Percentiles rank a stretch among this genome's conserved stretches.
phyloP scores from a whole-genome alignment of 768 basidiomycete genomes.

The Mycena olivaceomarginata region DNA sequence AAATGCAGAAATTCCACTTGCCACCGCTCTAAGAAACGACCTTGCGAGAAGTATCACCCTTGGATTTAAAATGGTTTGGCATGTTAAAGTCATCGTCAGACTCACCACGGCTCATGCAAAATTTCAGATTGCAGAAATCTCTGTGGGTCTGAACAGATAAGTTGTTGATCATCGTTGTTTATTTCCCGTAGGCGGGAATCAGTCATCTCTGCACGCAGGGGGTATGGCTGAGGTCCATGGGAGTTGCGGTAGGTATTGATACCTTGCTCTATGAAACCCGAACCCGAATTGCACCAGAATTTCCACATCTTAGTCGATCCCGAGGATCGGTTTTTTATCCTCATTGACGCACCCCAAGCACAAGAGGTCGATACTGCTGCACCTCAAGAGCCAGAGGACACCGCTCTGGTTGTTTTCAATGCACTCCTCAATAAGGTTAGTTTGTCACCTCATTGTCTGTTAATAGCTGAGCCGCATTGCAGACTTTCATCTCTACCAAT shows the following conservation, averaged over 20 bases:
- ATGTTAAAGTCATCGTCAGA: neutral
- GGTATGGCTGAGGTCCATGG: neutral
- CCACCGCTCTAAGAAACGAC: neutral
- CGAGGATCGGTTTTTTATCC: constrained; percentile 22
- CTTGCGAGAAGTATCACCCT: constrained; percentile 1
- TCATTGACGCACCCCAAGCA: neutral
- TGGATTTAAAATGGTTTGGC: constrained; percentile 14
- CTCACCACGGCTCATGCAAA: no score
- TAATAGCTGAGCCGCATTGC: no score
- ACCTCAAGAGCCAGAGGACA: neutral
- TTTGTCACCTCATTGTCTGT: no score
- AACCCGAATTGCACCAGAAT: neutral
- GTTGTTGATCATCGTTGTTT: neutral
- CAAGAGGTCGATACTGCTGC: neutral
- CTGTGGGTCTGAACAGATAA: neutral
- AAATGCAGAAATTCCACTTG: constrained; percentile 18
- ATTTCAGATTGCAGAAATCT: constrained; percentile 13
- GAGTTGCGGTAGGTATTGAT: neutral
- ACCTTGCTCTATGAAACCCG: neutral
- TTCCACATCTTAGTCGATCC: constrained; percentile 21
- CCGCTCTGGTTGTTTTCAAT: constrained; percentile 16
- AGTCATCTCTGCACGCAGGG: constrained; percentile 15
- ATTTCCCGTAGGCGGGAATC: neutral
- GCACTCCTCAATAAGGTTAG: constrained; percentile 18
- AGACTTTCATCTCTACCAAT: no score